Percentiles rank a stretch among this genome's conserved stretches.
Conservation (phyloP, 768 basidiomycete species). For the Rhizopogon vinicolor region DNA sequence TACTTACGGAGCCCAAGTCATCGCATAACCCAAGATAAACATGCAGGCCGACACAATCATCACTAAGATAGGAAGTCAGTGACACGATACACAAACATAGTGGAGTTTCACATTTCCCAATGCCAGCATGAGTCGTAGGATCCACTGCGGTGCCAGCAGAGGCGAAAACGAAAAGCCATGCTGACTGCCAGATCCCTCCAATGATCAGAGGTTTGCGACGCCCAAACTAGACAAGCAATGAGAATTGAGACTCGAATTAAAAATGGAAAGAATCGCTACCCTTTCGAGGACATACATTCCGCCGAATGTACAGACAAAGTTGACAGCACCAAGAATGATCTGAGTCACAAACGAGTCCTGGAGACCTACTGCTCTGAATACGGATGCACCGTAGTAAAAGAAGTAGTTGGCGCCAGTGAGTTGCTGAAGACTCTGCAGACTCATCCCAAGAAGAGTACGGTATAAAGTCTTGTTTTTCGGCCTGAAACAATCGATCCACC, state of each 20-base stretch:
- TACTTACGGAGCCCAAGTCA: slow-evolving; percentile 60
- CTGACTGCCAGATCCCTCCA: slow-evolving; percentile 67
- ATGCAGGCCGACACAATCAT: slow-evolving; percentile 67
- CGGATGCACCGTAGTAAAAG: slow-evolving; percentile 63
- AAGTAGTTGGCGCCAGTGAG: slow-evolving; percentile 70
- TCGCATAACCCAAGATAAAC: slow-evolving; percentile 69
- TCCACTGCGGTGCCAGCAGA: slow-evolving; percentile 63
- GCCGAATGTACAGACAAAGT: slow-evolving; percentile 67
- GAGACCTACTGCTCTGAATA: slow-evolving; percentile 66
- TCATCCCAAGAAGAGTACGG: slow-evolving; percentile 59
- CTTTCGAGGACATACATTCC: slow-evolving; percentile 72
- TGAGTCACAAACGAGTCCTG: slow-evolving; percentile 65
- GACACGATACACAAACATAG: not conserved
- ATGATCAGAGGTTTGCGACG: slow-evolving; percentile 59
- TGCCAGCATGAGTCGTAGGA: slow-evolving; percentile 39
- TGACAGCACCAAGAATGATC: slow-evolving; percentile 71
- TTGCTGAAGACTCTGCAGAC: slow-evolving; percentile 67
- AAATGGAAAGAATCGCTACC: slow-evolving; percentile 24
- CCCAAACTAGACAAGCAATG: slow-evolving; percentile 43
- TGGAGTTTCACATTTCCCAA: slow-evolving; percentile 44
- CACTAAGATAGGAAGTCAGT: slow-evolving; percentile 21
- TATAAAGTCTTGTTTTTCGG: slow-evolving; percentile 54
- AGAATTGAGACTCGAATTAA: not conserved
- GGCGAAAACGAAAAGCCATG: slow-evolving; percentile 71
- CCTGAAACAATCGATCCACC: slow-evolving; percentile 70